Evolutionary conservation across 1,139 yeast genomes (phyloP).

Genomic region (Eremothecium cymbalariae): DNA sequence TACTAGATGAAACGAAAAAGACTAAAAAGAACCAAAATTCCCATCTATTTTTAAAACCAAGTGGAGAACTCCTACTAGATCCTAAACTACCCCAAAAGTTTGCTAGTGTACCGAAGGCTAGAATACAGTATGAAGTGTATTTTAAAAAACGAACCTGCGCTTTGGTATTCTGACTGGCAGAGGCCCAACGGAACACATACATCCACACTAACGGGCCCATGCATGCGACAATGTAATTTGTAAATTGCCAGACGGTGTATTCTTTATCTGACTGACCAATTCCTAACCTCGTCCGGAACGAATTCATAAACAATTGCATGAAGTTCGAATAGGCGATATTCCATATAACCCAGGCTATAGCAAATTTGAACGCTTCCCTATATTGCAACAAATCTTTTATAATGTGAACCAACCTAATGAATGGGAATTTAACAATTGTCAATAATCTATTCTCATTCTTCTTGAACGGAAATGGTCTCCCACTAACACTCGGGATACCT

Average conservation of each 20-base stretch:
- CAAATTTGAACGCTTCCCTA: conserved; percentile 35
- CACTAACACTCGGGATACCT: conserved; percentile 34
- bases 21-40: conserved; percentile 42
- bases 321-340: conserved; percentile 37
- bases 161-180: conserved; percentile 14
- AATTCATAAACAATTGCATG: conserved; percentile 34
- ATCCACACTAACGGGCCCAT: conserved; percentile 38
- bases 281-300: conserved; percentile 40
- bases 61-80: conserved; percentile 24
- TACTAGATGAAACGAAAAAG: conserved; percentile 34
- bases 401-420: conserved; percentile 32
- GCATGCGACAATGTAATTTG: conserved; percentile 35
- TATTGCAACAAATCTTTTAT: conserved; percentile 13
- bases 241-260: conserved; percentile 38
- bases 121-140: conserved; percentile 28
- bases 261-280: conserved; percentile 37
- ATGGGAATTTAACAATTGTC: conserved; percentile 15
- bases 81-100: conserved; percentile 43
- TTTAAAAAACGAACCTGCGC: conserved; percentile 6
- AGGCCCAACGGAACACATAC: conserved; percentile 33
- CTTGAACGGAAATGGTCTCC: conserved; percentile 16
- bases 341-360: conserved; percentile 42
- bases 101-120: conserved; percentile 32
- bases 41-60: conserved; percentile 40
- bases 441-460: background rate